These are phyloP conservation scores for Hypoxylon subgilvum DNA, from an alignment of 495 filamentous ascomycete species.

Conservation along the genomic window DNA sequence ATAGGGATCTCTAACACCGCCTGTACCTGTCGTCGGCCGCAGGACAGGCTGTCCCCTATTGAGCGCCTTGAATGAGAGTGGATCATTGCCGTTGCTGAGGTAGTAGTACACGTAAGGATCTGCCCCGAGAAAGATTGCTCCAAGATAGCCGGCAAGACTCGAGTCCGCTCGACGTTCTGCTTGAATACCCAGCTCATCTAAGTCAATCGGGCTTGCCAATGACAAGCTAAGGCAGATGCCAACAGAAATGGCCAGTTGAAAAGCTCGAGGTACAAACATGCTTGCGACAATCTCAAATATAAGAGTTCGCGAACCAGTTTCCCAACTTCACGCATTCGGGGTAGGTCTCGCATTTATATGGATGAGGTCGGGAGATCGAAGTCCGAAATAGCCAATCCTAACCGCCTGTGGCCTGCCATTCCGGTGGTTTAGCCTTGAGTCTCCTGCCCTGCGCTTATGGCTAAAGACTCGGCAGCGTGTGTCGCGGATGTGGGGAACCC, in stretches of 20 bases:
- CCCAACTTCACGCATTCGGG: not conserved
- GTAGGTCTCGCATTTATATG: slow-evolving; percentile 28
- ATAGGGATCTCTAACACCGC: slow-evolving; percentile 57
- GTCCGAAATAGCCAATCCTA: slow-evolving; percentile 29
- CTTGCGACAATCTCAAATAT: slow-evolving; percentile 5
- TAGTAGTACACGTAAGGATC: slow-evolving; percentile 63
- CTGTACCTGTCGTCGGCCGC: slow-evolving; percentile 56
- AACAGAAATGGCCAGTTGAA: slow-evolving; percentile 22
- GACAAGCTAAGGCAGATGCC: slow-evolving; percentile 13
- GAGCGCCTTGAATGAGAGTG: slow-evolving; percentile 53
- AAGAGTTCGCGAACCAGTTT: slow-evolving; percentile 14
- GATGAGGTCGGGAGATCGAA: slow-evolving; percentile 23
- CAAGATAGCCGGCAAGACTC: slow-evolving; percentile 54
- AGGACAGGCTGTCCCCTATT: slow-evolving; percentile 56
- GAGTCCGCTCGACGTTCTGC: slow-evolving; percentile 45
- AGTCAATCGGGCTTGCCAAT: slow-evolving; percentile 27
- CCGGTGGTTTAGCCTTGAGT: slow-evolving; percentile 26
- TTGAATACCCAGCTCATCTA: slow-evolving; percentile 23
- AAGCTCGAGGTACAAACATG: slow-evolving; percentile 22
- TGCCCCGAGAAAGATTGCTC: slow-evolving; percentile 60
- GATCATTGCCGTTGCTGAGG: slow-evolving; percentile 57
- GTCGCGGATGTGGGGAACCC: slow-evolving; percentile 20
- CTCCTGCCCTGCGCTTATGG: slow-evolving; percentile 2
- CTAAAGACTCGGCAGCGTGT: slow-evolving; percentile 5
- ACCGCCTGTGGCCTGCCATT: slow-evolving; percentile 1